Base-by-base conservation (phyloP, 2,329 filamentous ascomycete species). In the Parascedosporium putredinis region DNA sequence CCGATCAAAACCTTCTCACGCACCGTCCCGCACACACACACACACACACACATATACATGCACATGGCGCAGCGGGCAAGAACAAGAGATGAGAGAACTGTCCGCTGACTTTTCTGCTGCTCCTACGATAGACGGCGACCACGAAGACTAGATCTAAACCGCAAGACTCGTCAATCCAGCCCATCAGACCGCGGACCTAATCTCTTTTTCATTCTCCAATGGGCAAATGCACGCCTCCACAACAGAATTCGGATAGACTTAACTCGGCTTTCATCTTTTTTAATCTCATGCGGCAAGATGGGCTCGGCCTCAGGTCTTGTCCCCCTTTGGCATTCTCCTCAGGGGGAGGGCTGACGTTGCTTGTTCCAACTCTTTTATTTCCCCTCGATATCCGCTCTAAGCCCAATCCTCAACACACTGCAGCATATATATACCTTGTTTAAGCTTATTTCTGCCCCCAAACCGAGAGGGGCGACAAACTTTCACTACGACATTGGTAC, bases 81-180 rank as follows among this genome's bases (percentile, higher is more conserved):
- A 51, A 31, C 31, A 47, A 49, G 23, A 38, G 29, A 53, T 47
- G 47, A 22, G 34, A 29, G 24, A 50, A 22, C 18, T 40, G 29
- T 48, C 50, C 53, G 53, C 55, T 56, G 52, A 55, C 55, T 51
- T 47, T 49, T 54, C 24, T 47, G 16, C 31, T 52, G 16, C 42
- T 47, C 38, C 23, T 12, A 10, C 47, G 40, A 27, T 57, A 68
- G 66, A 68, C 56, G 66, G 66, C 55, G 64, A 68, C 54, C 59
- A 57, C 57, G 64, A 67, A 52, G 44, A 46, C 18, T 27, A 33
- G 34, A 49, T 29, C 31, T 29, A 38, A 43, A 29, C 22, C 12
- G 16, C n/a, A 24, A 42, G 24, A 49, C 16, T 43, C 47, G n/a
- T 29, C 42, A 3, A 45, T 25, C 22, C 42, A 45, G 8, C 24